phyloP scores from a whole-genome alignment of 805 yeast genomes.

The Saccharomycopsis microspora region DNA sequence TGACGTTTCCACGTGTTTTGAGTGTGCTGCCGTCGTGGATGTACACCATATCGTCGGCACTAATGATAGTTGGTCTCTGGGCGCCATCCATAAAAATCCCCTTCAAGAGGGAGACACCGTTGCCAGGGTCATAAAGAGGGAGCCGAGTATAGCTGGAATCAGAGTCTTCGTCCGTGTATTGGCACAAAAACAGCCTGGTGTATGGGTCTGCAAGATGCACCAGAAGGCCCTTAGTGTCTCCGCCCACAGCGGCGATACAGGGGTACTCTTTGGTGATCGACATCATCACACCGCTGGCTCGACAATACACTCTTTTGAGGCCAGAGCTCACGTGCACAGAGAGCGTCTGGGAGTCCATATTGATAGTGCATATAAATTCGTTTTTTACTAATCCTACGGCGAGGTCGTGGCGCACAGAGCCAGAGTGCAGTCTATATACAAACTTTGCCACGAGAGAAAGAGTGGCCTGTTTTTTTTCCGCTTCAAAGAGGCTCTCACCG shows the following conservation, averaged over 20 bases:
- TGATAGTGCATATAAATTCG: slow-evolving; percentile 7
- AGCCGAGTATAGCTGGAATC: too few species aligned
- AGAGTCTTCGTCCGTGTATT: too few species aligned
- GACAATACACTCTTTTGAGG: slow-evolving; percentile 1
- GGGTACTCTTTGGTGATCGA: slow-evolving; percentile 12
- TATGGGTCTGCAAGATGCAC: too few species aligned
- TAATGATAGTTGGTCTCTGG: slow-evolving; percentile 11
- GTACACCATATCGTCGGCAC: slow-evolving; percentile 10
- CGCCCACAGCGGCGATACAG: slow-evolving; percentile 7
- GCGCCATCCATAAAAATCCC: slow-evolving; percentile 11
- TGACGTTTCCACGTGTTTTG: slow-evolving; percentile 5
- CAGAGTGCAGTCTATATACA: too few species aligned
- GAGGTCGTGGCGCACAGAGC: too few species aligned
- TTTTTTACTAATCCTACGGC: slow-evolving; percentile 5
- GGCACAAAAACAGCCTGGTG: too few species aligned
- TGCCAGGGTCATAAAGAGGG: too few species aligned
- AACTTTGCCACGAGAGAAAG: too few species aligned
- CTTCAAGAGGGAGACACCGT: too few species aligned
- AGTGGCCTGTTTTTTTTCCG: too few species aligned
- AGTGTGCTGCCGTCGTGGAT: slow-evolving; percentile 1
- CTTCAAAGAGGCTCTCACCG: too few species aligned
- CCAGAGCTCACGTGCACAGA: slow-evolving; percentile 10
- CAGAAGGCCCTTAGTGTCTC: neutral
- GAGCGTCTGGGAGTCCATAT: neutral
- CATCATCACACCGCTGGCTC: slow-evolving; percentile 4